phyloP scores from a whole-genome alignment of 306 rosid species.

The Lathyrus oleraceus region DNA sequence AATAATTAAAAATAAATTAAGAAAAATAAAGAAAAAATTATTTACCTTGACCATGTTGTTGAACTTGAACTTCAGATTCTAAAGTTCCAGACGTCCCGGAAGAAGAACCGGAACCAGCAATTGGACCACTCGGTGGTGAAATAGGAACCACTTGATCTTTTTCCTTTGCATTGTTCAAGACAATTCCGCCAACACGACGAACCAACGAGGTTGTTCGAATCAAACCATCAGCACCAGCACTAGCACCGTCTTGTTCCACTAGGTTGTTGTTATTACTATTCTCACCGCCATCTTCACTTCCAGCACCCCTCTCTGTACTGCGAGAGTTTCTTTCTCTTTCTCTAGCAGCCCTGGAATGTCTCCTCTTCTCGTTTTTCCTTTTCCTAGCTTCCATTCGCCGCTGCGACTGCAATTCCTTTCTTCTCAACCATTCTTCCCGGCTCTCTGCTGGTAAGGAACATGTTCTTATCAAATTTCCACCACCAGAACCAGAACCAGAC shows the following conservation, averaged over 20 bases:
- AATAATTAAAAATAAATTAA: too few relatives aligned
- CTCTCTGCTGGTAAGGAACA: constrained; percentile 73
- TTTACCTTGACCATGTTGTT: constrained; percentile 50
- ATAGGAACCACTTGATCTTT: constrained; percentile 31
- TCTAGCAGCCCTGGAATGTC: constrained; percentile 45
- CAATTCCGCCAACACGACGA: constrained; percentile 36
- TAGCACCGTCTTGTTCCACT: constrained; percentile 44
- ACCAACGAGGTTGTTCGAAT: constrained; percentile 36
- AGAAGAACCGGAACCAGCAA: constrained; percentile 41
- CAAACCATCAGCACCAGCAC: constrained; percentile 29
- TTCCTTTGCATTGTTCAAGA: constrained; percentile 23
- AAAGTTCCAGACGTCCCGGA: constrained; percentile 57
- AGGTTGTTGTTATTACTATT: constrained; percentile 7
- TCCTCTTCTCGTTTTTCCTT: constrained; percentile 74
- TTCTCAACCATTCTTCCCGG: constrained; percentile 66
- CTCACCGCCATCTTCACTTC: constrained; percentile 21
- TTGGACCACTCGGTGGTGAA: constrained; percentile 35
- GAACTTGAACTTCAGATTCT: constrained; percentile 49
- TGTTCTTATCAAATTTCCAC: constrained; percentile 46
- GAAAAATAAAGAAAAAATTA: neutral
- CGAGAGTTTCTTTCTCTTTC: constrained; percentile 44
- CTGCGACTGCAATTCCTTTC: constrained; percentile 76
- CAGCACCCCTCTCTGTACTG: constrained; percentile 34
- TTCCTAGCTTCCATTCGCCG: constrained; percentile 73
- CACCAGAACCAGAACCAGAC: neutral